These are phyloP conservation scores for Moricandia arvensis DNA, from an alignment of 345 rosid species.

Conservation along the genomic window DNA sequence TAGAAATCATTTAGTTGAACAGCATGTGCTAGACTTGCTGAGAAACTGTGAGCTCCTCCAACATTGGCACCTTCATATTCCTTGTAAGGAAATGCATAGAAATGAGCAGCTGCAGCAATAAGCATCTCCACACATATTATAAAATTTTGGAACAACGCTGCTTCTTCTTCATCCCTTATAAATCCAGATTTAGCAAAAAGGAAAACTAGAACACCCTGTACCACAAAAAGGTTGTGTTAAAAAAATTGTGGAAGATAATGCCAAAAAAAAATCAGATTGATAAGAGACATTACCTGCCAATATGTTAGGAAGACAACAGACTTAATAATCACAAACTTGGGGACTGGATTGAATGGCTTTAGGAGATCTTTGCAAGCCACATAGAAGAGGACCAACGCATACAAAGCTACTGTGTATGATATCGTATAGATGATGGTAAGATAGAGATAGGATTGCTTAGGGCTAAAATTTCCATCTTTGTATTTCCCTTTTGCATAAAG, in stretches of 20 bases:
- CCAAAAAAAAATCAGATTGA: too few species aligned
- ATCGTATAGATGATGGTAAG: constrained; percentile 88
- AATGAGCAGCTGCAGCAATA: constrained; percentile 91
- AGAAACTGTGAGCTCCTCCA: constrained; percentile 65
- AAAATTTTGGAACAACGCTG: constrained; percentile 87
- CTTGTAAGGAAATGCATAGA: constrained; percentile 94
- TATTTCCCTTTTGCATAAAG: constrained; percentile 95
- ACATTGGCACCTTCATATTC: constrained; percentile 97
- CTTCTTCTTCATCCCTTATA: constrained; percentile 74
- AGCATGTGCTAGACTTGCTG: constrained; percentile 87
- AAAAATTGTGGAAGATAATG: background rate
- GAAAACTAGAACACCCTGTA: constrained; percentile 92
- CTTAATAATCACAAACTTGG: constrained; percentile 89
- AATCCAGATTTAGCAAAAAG: constrained; percentile 91
- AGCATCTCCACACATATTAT: constrained; percentile 97
- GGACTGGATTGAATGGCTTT: constrained; percentile 98
- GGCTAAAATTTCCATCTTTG: constrained; percentile 93
- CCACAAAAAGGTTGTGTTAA: constrained; percentile 14
- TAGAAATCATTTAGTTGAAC: constrained; percentile 88
- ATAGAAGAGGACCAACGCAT: constrained; percentile 84
- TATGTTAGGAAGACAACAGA: constrained; percentile 96
- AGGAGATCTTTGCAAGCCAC: constrained; percentile 98
- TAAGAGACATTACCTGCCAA: constrained; percentile 76
- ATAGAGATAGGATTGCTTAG: constrained; percentile 82
- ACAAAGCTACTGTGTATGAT: constrained; percentile 86